These are phyloP conservation scores for Blastocystis hominis DNA, from an alignment of 352 stramenopile genomes.

Conservation along the genomic window DNA sequence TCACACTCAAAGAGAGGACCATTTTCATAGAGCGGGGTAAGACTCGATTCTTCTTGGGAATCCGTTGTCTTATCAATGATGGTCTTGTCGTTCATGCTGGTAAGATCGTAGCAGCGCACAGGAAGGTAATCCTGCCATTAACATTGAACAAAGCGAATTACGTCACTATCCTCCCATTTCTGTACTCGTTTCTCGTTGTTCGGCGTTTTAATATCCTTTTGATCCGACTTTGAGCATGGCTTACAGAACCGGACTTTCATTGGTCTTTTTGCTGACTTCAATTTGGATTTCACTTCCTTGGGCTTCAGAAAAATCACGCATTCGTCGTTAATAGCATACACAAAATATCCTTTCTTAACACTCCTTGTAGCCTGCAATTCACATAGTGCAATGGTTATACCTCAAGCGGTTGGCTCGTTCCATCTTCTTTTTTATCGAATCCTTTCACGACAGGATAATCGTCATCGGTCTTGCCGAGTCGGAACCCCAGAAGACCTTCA, in stretches of 20 bases:
- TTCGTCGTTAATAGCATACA: conserved; percentile 45
- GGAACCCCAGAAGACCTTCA: conserved; percentile 16
- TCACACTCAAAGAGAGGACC: conserved; percentile 52
- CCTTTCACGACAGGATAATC: background rate
- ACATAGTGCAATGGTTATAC: background rate
- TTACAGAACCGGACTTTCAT: conserved; percentile 30
- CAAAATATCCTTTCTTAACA: conserved; percentile 28
- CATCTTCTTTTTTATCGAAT: conserved; percentile 49
- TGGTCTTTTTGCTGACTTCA: conserved; percentile 5
- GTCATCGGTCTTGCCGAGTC: conserved; percentile 19
- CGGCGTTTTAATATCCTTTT: background rate
- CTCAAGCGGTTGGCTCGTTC: conserved; percentile 14
- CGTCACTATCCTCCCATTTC: background rate
- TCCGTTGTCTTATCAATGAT: background rate
- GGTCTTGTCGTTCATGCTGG: background rate
- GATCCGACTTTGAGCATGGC: background rate
- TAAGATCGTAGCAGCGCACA: background rate
- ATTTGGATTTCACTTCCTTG: conserved; percentile 51
- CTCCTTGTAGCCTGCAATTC: background rate
- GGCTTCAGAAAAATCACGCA: background rate
- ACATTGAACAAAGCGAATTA: background rate
- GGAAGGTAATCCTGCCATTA: conserved; percentile 17
- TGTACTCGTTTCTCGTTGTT: background rate
- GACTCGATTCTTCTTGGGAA: background rate
- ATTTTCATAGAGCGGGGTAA: conserved; percentile 34